These are phyloP conservation scores for Microthyrium microscopicum DNA, from an alignment of 2,329 filamentous ascomycete genomes.

Conservation along the genomic window DNA sequence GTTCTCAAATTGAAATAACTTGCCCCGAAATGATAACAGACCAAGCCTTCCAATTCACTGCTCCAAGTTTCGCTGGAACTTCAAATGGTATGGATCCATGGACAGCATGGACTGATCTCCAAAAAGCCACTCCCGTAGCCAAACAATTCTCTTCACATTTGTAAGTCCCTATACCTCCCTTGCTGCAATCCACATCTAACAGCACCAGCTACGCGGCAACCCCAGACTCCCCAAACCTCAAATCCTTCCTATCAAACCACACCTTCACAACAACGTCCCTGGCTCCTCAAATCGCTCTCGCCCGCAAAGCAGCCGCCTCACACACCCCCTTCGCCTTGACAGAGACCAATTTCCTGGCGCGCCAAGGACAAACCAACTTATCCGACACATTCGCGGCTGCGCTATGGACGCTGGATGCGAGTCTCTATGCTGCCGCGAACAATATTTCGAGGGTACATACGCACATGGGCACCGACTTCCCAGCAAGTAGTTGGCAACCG, in stretches of 20 bases:
- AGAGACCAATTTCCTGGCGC: slow-evolving; percentile 5
- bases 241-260: slow-evolving; percentile 5
- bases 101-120: too few relatives aligned
- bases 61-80: too few relatives aligned
- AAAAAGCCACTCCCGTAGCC: too few relatives aligned
- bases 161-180: too few relatives aligned
- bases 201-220: too few relatives aligned
- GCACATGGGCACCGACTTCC: slow-evolving; percentile 2
- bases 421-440: neutral
- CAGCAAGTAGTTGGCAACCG: neutral
- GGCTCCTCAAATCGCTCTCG: neutral
- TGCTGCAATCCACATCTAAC: too few relatives aligned
- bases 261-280: neutral
- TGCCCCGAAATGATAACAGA: too few relatives aligned
- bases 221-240: too few relatives aligned
- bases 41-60: too few relatives aligned
- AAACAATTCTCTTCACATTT: too few relatives aligned
- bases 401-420: slow-evolving; percentile 1
- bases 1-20: too few relatives aligned
- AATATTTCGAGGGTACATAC: slow-evolving; percentile 1
- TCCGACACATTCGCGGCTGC: slow-evolving; percentile 1
- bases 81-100: too few relatives aligned
- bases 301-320: neutral
- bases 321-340: neutral
- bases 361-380: neutral